phyloP scores from a whole-genome alignment of 2,329 filamentous ascomycete genomes.

The Tolypocladium tropicale region DNA sequence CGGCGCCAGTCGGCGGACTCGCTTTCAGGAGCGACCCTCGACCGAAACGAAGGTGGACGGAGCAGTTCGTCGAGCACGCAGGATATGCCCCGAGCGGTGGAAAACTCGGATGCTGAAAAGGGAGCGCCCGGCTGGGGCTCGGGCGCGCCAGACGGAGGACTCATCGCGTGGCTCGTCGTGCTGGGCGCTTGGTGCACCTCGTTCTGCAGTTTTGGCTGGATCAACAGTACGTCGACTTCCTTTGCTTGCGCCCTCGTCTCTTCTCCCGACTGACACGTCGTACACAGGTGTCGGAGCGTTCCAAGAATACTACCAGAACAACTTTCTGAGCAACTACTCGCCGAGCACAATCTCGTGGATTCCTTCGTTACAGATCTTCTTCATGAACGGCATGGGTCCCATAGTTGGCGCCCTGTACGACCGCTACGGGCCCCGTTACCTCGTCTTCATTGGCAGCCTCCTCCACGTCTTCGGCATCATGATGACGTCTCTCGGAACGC shows the following conservation, averaged over 20 bases:
- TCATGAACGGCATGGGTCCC: constrained; percentile 41
- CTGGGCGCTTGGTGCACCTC: neutral
- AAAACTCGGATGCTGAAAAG: neutral
- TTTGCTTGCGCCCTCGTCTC: neutral
- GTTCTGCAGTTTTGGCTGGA: neutral
- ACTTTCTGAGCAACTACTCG: constrained; percentile 21
- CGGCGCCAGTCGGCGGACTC: neutral
- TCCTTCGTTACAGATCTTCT: constrained; percentile 38
- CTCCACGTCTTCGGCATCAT: neutral
- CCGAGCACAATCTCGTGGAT: constrained; percentile 45
- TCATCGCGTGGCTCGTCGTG: neutral
- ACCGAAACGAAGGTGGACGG: neutral
- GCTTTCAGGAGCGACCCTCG: neutral
- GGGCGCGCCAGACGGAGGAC: neutral
- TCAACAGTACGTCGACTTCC: neutral
- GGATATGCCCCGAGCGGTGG: neutral
- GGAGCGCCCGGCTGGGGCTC: neutral
- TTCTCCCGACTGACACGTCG: neutral
- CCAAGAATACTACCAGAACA: neutral
- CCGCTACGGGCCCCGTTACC: neutral
- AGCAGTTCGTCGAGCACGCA: neutral
- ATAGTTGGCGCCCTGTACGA: constrained; percentile 36
- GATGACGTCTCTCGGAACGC: neutral
- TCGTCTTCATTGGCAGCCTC: neutral
- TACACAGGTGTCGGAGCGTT: neutral